Evolutionary conservation across 148 eudicot species (phyloP).

Genomic region (Talinum fruticosum): DNA sequence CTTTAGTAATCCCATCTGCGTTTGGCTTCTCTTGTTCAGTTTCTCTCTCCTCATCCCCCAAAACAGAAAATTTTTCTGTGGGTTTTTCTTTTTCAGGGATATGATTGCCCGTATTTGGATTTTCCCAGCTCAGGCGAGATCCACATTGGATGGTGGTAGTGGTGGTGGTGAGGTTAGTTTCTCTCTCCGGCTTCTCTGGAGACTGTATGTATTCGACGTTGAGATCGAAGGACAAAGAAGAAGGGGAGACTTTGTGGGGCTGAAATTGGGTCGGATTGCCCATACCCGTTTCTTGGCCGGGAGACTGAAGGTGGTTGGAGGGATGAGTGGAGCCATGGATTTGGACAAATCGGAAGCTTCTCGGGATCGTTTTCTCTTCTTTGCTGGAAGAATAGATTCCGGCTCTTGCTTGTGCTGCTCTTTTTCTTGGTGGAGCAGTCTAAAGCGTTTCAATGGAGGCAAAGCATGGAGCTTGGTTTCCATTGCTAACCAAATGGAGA

Average conservation of each 20-base stretch:
- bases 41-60: too few relatives aligned
- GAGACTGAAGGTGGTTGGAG: slow-evolving; percentile 31
- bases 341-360: slow-evolving; percentile 12
- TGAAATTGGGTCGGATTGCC: slow-evolving; percentile 43
- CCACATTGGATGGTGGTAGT: background rate
- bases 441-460: slow-evolving; percentile 75
- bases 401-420: background rate
- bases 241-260: slow-evolving; percentile 15
- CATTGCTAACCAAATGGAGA: slow-evolving; percentile 28
- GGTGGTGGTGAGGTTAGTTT: background rate
- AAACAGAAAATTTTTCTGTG: background rate
- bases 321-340: slow-evolving; percentile 2
- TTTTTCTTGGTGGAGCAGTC: slow-evolving; percentile 44
- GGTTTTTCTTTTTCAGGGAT: background rate
- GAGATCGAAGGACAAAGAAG: slow-evolving; percentile 43
- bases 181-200: background rate
- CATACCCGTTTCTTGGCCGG: slow-evolving; percentile 88
- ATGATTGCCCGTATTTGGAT: background rate
- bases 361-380: slow-evolving; percentile 51
- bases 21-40: background rate
- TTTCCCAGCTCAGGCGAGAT: background rate
- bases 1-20: background rate
- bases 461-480: slow-evolving; percentile 43
- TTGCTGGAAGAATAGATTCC: slow-evolving; percentile 58
- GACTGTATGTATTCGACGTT: slow-evolving; percentile 47